A percentile compares a stretch with the other conserved stretches of the same genome.
Evolutionary conservation across 768 basidiomycete genomes (phyloP).

Genomic region (Russula vinacea): DNA sequence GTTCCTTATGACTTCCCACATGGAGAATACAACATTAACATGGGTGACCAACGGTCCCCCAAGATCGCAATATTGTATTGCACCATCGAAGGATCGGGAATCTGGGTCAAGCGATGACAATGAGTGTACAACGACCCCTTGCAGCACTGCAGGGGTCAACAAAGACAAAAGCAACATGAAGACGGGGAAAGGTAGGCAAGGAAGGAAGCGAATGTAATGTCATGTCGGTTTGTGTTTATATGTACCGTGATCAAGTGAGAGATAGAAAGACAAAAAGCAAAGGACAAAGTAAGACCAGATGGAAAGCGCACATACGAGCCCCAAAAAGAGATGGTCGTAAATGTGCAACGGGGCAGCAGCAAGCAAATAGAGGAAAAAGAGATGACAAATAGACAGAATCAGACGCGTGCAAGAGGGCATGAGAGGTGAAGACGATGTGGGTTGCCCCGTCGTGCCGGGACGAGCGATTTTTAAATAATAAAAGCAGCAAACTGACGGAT

Average conservation of each 20-base stretch:
- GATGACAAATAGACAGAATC: background rate
- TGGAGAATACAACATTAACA: slow-evolving; percentile 24
- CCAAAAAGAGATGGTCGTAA: slow-evolving; percentile 15
- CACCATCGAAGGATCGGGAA: slow-evolving; percentile 2
- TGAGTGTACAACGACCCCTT: slow-evolving; percentile 22
- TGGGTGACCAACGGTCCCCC: slow-evolving; percentile 19
- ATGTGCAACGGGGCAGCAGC: slow-evolving; percentile 18
- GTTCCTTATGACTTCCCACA: too few species aligned
- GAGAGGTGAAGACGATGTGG: slow-evolving; percentile 17
- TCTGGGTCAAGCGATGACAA: slow-evolving; percentile 8
- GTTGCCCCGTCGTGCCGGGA: slow-evolving; percentile 12
- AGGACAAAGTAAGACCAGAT: slow-evolving; percentile 3
- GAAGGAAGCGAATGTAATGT: slow-evolving; percentile 32
- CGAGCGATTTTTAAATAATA: slow-evolving; percentile 20
- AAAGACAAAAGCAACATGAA: slow-evolving; percentile 31
- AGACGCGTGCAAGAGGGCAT: slow-evolving; percentile 8
- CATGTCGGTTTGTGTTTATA: slow-evolving; percentile 30
- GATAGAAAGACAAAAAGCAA: background rate
- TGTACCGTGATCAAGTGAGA: slow-evolving; percentile 20
- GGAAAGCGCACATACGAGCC: slow-evolving; percentile 20
- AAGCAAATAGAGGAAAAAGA: background rate
- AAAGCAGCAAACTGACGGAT: slow-evolving; percentile 22
- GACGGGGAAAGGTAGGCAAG: slow-evolving; percentile 21
- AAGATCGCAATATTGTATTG: slow-evolving; percentile 24
- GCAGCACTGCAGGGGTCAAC: slow-evolving; percentile 24